A percentile compares a stretch with the other conserved stretches of the same genome.
Conservation (phyloP, 2,329 filamentous ascomycete genomes). For the Pseudogymnoascus sp. region DNA sequence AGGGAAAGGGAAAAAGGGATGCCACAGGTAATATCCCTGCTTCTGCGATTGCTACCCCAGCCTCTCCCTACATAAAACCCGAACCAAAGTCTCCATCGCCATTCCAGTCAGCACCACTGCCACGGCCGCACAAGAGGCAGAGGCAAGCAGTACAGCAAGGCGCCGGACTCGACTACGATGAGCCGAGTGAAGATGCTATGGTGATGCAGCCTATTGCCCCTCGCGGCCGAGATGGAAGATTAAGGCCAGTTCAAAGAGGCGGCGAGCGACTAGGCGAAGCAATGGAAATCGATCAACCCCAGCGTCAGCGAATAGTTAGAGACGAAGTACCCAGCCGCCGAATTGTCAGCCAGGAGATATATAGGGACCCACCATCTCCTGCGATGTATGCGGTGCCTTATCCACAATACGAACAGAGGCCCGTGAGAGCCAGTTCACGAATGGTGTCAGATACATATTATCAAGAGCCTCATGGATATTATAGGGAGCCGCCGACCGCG, state of each 20-base stretch:
- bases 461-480: slow-evolving; percentile 32
- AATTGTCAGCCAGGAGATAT: slow-evolving; percentile 5
- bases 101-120: slow-evolving; percentile 42
- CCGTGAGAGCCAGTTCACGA: slow-evolving; percentile 21
- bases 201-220: slow-evolving; percentile 15
- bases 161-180: slow-evolving; percentile 35
- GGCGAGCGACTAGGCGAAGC: not conserved
- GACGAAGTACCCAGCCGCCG: not conserved
- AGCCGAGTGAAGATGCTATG: slow-evolving; percentile 37
- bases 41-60: slow-evolving; percentile 32
- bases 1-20: slow-evolving; percentile 42
- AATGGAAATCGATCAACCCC: slow-evolving; percentile 8
- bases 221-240: not conserved
- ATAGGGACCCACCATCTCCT: slow-evolving; percentile 19
- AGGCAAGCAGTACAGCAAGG: slow-evolving; percentile 38
- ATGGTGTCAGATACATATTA: slow-evolving; percentile 21
- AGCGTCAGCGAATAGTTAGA: not conserved
- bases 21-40: slow-evolving; percentile 9
- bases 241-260: not conserved
- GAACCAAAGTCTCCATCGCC: slow-evolving; percentile 59
- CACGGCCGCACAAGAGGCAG: slow-evolving; percentile 49
- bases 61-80: slow-evolving; percentile 50
- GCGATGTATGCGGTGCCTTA: slow-evolving; percentile 21
- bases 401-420: slow-evolving; percentile 17
- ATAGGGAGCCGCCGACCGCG: slow-evolving; percentile 35